phyloP scores from a whole-genome alignment of 805 yeast species.

The Danielia reshetovae region DNA sequence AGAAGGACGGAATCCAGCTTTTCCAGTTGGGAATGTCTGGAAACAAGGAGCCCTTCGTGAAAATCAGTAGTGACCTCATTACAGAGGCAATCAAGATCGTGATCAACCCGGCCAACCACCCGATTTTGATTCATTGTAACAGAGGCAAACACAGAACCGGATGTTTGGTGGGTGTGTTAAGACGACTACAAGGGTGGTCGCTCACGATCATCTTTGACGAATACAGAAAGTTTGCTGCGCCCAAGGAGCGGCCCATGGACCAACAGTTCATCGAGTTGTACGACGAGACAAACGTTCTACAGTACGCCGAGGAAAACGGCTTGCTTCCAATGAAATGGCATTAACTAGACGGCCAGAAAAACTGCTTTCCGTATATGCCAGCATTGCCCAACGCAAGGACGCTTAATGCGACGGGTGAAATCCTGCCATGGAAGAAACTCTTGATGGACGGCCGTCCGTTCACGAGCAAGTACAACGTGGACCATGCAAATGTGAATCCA shows the following conservation, averaged over 20 bases:
- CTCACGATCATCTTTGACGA: conserved; percentile 93
- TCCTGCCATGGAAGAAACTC: conserved; percentile 50
- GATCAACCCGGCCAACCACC: conserved; percentile 83
- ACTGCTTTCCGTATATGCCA: conserved; percentile 64
- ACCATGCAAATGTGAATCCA: conserved; percentile 82
- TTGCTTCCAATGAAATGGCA: conserved; percentile 74
- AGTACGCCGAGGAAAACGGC: conserved; percentile 46
- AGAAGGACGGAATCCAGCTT: conserved; percentile 57
- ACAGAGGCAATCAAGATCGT: conserved; percentile 80
- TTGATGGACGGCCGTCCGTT: conserved; percentile 59
- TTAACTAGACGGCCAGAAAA: conserved; percentile 42
- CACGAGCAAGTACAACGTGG: conserved; percentile 64
- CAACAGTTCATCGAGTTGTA: conserved; percentile 93
- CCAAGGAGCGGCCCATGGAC: conserved; percentile 92
- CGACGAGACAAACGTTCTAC: conserved; percentile 59
- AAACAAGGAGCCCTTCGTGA: conserved; percentile 91
- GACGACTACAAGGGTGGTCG: conserved; percentile 90
- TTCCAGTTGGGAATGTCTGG: conserved; percentile 93
- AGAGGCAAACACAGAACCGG: conserved; percentile 97
- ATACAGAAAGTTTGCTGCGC: conserved; percentile 89
- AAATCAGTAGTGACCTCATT: conserved; percentile 60
- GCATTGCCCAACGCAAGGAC: conserved; percentile 60
- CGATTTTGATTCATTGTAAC: conserved; percentile 90
- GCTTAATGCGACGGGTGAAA: conserved; percentile 60
- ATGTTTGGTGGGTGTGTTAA: conserved; percentile 87